Percentiles rank a stretch among this genome's conserved stretches.
phyloP scores from a whole-genome alignment of 768 basidiomycete genomes.

The Asterophora lycoperdoides region DNA sequence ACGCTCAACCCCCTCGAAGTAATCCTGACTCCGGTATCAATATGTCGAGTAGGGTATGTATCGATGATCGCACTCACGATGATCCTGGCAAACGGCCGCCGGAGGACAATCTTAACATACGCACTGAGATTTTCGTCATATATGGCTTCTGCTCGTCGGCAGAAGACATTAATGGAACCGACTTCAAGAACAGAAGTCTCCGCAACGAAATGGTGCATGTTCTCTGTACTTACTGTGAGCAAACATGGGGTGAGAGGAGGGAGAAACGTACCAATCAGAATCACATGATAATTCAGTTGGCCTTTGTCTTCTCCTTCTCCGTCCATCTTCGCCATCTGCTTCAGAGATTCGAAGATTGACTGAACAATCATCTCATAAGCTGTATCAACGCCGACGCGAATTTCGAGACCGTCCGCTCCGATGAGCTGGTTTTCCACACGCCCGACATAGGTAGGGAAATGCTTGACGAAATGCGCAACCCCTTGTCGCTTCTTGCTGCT shows the following conservation, averaged over 20 bases:
- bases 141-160: constrained; percentile 70
- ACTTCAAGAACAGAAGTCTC: constrained; percentile 73
- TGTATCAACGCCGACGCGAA: constrained; percentile 70
- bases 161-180: constrained; percentile 56
- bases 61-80: constrained; percentile 50
- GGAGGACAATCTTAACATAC: constrained; percentile 83
- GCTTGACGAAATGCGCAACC: constrained; percentile 86
- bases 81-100: constrained; percentile 81
- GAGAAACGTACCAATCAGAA: constrained; percentile 77
- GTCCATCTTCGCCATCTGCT: constrained; percentile 95
- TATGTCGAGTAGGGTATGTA: not conserved
- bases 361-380: constrained; percentile 88
- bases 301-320: constrained; percentile 95
- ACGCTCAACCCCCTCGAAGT: constrained; percentile 90
- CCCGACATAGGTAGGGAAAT: constrained; percentile 85
- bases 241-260: not conserved
- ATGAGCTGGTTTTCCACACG: constrained; percentile 83
- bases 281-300: constrained; percentile 93
- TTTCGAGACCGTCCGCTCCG: constrained; percentile 70
- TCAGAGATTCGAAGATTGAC: constrained; percentile 87
- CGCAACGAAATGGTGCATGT: constrained; percentile 91
- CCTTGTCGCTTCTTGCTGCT: constrained; percentile 92
- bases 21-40: constrained; percentile 56
- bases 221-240: constrained; percentile 53
- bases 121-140: constrained; percentile 87